Percentiles rank a stretch among this genome's conserved stretches.
Conservation (phyloP, 2,329 filamentous ascomycete genomes). For the Ambrosiella xylebori region DNA sequence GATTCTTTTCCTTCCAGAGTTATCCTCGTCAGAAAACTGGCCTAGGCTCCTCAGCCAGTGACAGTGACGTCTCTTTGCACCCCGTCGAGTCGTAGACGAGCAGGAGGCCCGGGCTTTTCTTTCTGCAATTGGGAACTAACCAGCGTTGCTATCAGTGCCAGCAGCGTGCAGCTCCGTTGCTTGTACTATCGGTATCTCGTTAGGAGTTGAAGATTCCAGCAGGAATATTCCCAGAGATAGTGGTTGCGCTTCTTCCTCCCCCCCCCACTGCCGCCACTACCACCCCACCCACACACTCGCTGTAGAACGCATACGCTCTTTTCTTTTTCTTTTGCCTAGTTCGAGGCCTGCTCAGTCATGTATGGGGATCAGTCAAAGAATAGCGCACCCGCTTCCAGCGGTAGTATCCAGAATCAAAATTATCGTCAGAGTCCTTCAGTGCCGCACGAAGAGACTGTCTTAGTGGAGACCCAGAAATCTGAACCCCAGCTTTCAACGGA, state of each 20-base stretch:
- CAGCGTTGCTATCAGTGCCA: neutral
- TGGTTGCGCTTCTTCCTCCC: neutral
- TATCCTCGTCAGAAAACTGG: neutral
- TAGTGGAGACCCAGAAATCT: neutral
- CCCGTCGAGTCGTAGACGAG: neutral
- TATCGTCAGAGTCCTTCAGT: neutral
- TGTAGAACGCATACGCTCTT: neutral
- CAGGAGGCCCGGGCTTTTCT: slow-evolving; percentile 2
- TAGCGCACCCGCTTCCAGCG: neutral
- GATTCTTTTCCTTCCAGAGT: too few species aligned
- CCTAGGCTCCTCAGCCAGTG: neutral
- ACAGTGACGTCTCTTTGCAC: neutral
- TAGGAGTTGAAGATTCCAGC: neutral
- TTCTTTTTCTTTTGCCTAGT: neutral
- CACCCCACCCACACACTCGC: neutral
- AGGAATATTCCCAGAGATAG: neutral
- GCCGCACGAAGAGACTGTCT: neutral
- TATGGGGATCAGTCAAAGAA: neutral
- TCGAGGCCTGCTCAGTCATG: neutral
- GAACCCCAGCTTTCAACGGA: neutral
- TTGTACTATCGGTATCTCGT: neutral
- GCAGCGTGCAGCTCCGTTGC: neutral
- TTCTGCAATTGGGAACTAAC: neutral
- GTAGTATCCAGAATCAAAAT: neutral
- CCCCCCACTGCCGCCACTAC: neutral